Evolutionary conservation across 83 land plant species (phyloP).

Genomic region (Thuja plicata): DNA sequence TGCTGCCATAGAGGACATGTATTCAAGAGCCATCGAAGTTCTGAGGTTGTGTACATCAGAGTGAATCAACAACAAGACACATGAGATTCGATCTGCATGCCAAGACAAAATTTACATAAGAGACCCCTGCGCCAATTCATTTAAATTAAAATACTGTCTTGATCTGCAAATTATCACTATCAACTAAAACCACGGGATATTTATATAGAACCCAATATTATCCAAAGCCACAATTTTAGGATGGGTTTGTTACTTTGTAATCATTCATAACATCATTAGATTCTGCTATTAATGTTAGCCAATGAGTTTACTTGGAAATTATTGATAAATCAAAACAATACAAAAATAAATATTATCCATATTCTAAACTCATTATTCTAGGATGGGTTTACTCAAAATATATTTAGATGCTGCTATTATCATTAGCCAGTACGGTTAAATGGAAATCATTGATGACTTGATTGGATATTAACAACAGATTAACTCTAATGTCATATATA

Average conservation of each 20-base stretch:
- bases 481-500: background rate
- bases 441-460: background rate
- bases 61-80: conserved; percentile 53
- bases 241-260: background rate
- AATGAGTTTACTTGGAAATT: background rate
- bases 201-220: background rate
- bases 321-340: background rate
- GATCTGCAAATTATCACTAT: background rate
- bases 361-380: background rate
- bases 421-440: background rate
- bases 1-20: conserved; percentile 54
- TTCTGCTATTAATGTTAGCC: background rate
- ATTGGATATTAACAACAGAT: background rate
- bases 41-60: conserved; percentile 52
- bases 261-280: background rate
- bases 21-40: conserved; percentile 38
- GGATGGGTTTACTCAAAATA: background rate
- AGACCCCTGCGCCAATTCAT: background rate
- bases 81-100: conserved; percentile 54
- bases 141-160: conserved; percentile 1
- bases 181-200: background rate
- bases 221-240: background rate
- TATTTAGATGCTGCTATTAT: background rate
- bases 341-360: background rate
- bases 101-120: background rate